Percentiles rank a stretch among this genome's conserved stretches.
Evolutionary conservation across 75 land plant genomes (phyloP).

Genomic region (Larix kaempferi): DNA sequence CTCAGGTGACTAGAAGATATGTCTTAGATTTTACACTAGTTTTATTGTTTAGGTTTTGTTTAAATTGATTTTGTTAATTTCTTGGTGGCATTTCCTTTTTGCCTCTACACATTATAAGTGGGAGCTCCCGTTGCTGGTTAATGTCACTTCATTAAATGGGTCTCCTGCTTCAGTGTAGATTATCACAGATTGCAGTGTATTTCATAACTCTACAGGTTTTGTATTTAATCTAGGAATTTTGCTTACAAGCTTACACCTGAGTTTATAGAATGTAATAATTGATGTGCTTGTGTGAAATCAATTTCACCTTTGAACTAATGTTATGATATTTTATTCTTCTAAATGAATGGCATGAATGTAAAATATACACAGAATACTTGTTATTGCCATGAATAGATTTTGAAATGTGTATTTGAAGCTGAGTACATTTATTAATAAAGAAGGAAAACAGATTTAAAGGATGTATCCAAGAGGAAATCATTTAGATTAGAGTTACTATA

Average conservation of each 20-base stretch:
- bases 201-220: background rate
- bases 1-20: slow-evolving; percentile 26
- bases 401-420: too few species aligned
- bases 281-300: background rate
- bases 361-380: too few species aligned
- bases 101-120: background rate
- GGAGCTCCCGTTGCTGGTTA: background rate
- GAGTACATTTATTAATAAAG: too few species aligned
- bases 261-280: background rate
- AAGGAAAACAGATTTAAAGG: too few species aligned
- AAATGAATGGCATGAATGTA: too few species aligned
- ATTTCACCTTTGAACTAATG: background rate
- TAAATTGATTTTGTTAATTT: background rate
- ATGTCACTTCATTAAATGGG: background rate
- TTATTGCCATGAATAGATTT: too few species aligned
- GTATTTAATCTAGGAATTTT: background rate
- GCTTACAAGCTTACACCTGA: background rate
- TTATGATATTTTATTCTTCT: background rate
- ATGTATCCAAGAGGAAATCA: background rate
- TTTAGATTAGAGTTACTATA: background rate
- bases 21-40: background rate
- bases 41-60: background rate
- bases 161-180: background rate
- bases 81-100: background rate
- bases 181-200: background rate